These are phyloP conservation scores for Emmonsiellopsis sp. DNA, from an alignment of 2,329 filamentous ascomycete species.

Conservation along the genomic window DNA sequence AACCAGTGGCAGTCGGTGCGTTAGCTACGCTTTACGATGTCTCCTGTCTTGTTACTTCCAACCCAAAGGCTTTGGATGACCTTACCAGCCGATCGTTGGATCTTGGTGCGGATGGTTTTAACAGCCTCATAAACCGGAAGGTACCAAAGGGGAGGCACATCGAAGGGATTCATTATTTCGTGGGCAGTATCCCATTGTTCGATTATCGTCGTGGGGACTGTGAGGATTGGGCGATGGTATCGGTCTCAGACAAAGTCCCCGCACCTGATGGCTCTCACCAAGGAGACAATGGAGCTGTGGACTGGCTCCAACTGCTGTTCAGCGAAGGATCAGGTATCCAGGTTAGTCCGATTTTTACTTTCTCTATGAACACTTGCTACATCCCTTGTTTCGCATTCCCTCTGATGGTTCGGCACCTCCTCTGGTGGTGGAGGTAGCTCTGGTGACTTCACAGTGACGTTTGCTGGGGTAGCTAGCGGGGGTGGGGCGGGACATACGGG, in stretches of 20 bases:
- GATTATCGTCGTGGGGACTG: slow-evolving; percentile 20
- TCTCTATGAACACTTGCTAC: too few relatives aligned
- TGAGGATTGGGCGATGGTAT: slow-evolving; percentile 19
- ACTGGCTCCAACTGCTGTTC: slow-evolving; percentile 25
- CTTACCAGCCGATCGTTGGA: slow-evolving; percentile 4
- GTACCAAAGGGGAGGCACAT: slow-evolving; percentile 17
- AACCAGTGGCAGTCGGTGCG: slow-evolving; percentile 34
- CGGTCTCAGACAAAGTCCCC: slow-evolving; percentile 20
- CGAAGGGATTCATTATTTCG: slow-evolving; percentile 28
- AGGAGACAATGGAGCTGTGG: slow-evolving; percentile 15
- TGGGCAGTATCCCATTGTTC: slow-evolving; percentile 22
- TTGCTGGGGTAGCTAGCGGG: too few relatives aligned
- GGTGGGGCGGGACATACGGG: too few relatives aligned
- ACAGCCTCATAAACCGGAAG: neutral
- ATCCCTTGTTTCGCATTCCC: too few relatives aligned
- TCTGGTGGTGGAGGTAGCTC: too few relatives aligned
- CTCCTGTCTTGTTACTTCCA: slow-evolving; percentile 27
- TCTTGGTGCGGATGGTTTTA: slow-evolving; percentile 12
- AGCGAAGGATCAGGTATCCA: slow-evolving; percentile 21
- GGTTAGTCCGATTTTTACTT: slow-evolving; percentile 15
- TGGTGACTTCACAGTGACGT: too few relatives aligned
- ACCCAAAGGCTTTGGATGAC: slow-evolving; percentile 20
- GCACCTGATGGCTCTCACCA: slow-evolving; percentile 13
- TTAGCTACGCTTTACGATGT: slow-evolving; percentile 38
- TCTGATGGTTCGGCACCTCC: too few relatives aligned